A percentile compares a stretch with the other conserved stretches of the same genome.
These are phyloP conservation scores for Hypoxylon sp. DNA, from an alignment of 2,329 filamentous ascomycete species.

Conservation along the genomic window DNA sequence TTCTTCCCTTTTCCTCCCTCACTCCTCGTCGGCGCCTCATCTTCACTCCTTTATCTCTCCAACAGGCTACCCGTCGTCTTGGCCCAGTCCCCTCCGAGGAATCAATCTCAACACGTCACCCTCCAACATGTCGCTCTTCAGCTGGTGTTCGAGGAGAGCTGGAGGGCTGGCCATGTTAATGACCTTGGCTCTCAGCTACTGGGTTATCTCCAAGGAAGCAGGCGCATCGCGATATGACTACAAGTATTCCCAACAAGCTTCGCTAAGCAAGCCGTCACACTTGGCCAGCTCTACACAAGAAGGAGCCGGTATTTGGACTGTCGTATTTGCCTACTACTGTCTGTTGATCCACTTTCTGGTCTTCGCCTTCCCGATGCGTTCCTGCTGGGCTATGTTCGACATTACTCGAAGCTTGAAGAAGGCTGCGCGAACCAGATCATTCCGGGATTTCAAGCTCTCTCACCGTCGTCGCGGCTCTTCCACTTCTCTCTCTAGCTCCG, in stretches of 20 bases:
- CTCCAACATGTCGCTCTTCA: constrained; percentile 64
- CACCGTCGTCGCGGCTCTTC: constrained; percentile 65
- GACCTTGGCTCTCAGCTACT: constrained; percentile 64
- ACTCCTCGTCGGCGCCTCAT: constrained; percentile 35
- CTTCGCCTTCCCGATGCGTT: constrained; percentile 71
- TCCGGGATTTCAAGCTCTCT: constrained; percentile 62
- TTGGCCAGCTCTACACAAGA: constrained; percentile 52
- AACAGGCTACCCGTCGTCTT: constrained; percentile 35
- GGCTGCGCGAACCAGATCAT: constrained; percentile 58
- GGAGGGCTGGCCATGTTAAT: constrained; percentile 68
- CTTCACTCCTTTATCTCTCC: constrained; percentile 30
- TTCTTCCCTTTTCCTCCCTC: constrained; percentile 40
- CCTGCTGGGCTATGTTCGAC: constrained; percentile 71
- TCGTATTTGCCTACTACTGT: constrained; percentile 73
- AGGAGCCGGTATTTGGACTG: constrained; percentile 64
- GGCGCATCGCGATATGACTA: constrained; percentile 59
- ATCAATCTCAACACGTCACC: constrained; percentile 41
- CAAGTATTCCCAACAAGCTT: constrained; percentile 58
- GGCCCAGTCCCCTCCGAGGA: constrained; percentile 40
- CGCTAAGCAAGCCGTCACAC: constrained; percentile 52
- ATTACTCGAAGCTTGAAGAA: constrained; percentile 65
- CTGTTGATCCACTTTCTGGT: constrained; percentile 74
- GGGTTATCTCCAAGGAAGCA: constrained; percentile 66
- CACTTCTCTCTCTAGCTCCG: constrained; percentile 67
- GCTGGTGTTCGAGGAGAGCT: constrained; percentile 66